These are phyloP conservation scores for Cinnamomum micranthum DNA, from an alignment of 164 flowering plant genomes.

Conservation along the genomic window DNA sequence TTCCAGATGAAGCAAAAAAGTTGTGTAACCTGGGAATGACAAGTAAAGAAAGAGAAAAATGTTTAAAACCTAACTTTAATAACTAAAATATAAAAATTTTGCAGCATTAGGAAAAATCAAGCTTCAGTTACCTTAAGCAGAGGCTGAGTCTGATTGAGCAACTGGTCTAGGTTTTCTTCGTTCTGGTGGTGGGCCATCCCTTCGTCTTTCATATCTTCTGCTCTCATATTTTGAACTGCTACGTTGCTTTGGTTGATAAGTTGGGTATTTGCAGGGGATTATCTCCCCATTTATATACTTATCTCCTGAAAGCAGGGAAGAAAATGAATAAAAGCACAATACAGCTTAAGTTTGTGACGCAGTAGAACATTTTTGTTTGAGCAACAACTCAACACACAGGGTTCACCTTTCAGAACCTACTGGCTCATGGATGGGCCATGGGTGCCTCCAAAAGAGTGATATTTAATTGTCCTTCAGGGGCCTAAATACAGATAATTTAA, in stretches of 20 bases:
- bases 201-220: conserved; percentile 72
- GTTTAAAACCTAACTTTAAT: neutral
- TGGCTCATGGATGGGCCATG: too few species aligned
- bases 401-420: too few species aligned
- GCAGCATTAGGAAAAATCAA: neutral
- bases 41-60: neutral
- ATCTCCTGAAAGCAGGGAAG: conserved; percentile 50
- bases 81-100: conserved; percentile 8
- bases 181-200: conserved; percentile 70
- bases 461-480: too few species aligned
- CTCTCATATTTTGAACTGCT: conserved; percentile 57
- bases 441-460: too few species aligned
- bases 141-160: conserved; percentile 35
- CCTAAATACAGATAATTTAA: too few species aligned
- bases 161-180: conserved; percentile 47
- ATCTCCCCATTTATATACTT: conserved; percentile 94
- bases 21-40: conserved; percentile 25
- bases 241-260: conserved; percentile 83
- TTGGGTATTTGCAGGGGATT: conserved; percentile 89
- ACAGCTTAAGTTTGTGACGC: too few species aligned
- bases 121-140: conserved; percentile 34
- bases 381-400: too few species aligned
- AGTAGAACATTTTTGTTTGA: too few species aligned
- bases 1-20: conserved; percentile 51
- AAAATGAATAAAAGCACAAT: neutral